A percentile compares a stretch with the other conserved stretches of the same genome.
These are phyloP conservation scores for Trypanosoma lewisi DNA, from an alignment of 208 protist species.

Conservation along the genomic window DNA sequence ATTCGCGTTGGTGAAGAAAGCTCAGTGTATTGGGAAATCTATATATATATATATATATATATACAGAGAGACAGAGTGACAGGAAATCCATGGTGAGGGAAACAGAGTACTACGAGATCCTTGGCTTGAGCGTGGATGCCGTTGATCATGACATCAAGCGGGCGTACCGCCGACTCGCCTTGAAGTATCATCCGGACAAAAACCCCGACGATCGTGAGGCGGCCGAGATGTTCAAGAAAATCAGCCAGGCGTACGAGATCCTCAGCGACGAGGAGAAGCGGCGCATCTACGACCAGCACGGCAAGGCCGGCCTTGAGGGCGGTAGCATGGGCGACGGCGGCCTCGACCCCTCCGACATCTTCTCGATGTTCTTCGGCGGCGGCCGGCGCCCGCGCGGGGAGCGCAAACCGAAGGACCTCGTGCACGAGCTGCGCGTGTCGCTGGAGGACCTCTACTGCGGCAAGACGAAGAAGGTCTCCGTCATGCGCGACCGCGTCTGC, in stretches of 20 bases:
- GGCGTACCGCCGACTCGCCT: conserved; percentile 80
- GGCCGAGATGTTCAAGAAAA: conserved; percentile 90
- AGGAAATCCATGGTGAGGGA: conserved; percentile 68
- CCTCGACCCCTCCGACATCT: conserved; percentile 83
- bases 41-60: no score
- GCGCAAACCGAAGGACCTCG: conserved; percentile 93
- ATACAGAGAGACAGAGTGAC: no score
- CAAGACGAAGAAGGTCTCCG: conserved; percentile 85
- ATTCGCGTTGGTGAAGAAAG: no score
- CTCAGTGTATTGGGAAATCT: no score
- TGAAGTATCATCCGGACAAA: conserved; percentile 91
- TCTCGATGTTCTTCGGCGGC: conserved; percentile 87
- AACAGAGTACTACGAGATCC: conserved; percentile 88
- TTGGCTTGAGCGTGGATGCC: conserved; percentile 64
- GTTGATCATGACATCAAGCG: conserved; percentile 86
- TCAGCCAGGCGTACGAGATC: conserved; percentile 97
- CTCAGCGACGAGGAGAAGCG: conserved; percentile 95
- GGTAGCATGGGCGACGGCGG: conserved; percentile 56
- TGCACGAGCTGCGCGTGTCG: conserved; percentile 88
- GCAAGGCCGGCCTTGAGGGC: conserved; percentile 94
- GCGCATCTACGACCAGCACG: conserved; percentile 96
- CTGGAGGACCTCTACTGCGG: conserved; percentile 98
- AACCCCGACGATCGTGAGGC: conserved; percentile 76
- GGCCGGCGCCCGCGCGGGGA: conserved; percentile 66
- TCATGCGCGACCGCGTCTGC: conserved; percentile 84